These are phyloP conservation scores for Graphilbum ipis-grandicollis DNA, from an alignment of 2,329 filamentous ascomycete genomes.

Conservation along the genomic window DNA sequence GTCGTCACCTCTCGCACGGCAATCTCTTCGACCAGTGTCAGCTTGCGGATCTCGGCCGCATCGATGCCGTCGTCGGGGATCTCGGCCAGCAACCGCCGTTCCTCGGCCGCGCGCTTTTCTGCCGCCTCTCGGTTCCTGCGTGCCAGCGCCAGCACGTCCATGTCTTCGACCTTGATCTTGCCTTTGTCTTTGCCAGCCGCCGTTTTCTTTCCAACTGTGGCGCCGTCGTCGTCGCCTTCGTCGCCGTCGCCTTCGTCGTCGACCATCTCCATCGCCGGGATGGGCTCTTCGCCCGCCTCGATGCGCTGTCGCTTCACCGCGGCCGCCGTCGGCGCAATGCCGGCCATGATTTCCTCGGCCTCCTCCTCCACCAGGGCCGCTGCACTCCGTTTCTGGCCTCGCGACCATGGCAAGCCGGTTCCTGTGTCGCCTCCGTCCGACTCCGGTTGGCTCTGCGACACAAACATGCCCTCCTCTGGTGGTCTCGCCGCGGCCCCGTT, in stretches of 20 bases:
- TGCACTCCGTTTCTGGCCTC: not conserved
- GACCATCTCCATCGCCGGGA: constrained; percentile 15
- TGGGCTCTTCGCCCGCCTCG: constrained; percentile 34
- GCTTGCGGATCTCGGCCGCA: constrained; percentile 51
- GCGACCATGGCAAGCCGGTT: constrained; percentile 5
- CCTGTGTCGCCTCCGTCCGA: constrained; percentile 9
- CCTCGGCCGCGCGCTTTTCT: constrained; percentile 40
- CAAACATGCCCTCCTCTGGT: constrained; percentile 28
- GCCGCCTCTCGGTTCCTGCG: constrained; percentile 44
- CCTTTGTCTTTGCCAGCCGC: constrained; percentile 15
- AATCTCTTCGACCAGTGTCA: constrained; percentile 66
- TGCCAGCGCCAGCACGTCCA: constrained; percentile 50
- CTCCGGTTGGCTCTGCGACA: constrained; percentile 28
- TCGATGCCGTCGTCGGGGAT: constrained; percentile 46
- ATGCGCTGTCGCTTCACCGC: constrained; percentile 64
- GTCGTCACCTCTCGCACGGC: constrained; percentile 30
- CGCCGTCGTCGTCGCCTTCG: constrained; percentile 1
- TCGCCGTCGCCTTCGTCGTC: constrained; percentile 10
- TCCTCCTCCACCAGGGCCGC: not conserved
- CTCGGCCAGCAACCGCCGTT: constrained; percentile 34
- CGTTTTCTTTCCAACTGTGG: constrained; percentile 9
- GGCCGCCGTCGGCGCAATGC: constrained; percentile 58
- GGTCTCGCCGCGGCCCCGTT: too few species aligned
- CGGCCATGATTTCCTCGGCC: constrained; percentile 44
- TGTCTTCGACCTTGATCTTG: constrained; percentile 23